Evolutionary conservation across 257 asterid species (phyloP), one percentile per base, ranked within the genome.

Genomic region (Przewalskia tangutica): DNA sequence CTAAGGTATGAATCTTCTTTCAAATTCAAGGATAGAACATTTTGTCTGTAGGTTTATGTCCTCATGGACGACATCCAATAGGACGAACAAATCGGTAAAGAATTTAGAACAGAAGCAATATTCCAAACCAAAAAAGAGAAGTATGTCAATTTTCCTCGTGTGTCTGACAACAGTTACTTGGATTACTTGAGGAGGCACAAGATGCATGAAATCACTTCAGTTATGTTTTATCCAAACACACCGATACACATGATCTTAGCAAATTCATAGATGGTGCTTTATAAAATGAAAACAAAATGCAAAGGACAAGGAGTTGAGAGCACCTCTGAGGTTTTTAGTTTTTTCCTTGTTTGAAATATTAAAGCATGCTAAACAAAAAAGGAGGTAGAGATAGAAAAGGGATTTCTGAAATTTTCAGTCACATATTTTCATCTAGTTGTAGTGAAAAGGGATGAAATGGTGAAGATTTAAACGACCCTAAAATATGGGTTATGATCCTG

Each of bases 1-100:
- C 79, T 89, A 55, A 85, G 90, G 91, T 89, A 87, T 73, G 64
- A 23, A 56, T 79, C 82, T 65, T 71, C 66, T 2, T 75, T 53
- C 77, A 75, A 73, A 48, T 27, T 78, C 23, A 68, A 59, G 51
- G 48, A 62, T 8, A 53, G 53, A 68, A 82, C 46, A 60, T 50
- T 12, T 73, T 50, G 62, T 23, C 13, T 23, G 44, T 75, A 1
- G 10, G 62, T 75, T 73, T 50, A 50, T 50, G 44, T 48, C 62
- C 80, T 48, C 62, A 23, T 50, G 62, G 59, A 32, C 42, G 59
- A 48, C 79, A 73, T 75, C 40, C 40, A 42, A 50, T 48, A 73
- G 79, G 62, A 73, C 79, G 4, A 73, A 73, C 60, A 50, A 50
- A 75, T 23, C 46, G 80, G 62, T 75, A 23, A 75, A 50, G 62